These are phyloP conservation scores for Diplotaxis tenuifolia DNA, from an alignment of 345 rosid species.

Conservation along the genomic window DNA sequence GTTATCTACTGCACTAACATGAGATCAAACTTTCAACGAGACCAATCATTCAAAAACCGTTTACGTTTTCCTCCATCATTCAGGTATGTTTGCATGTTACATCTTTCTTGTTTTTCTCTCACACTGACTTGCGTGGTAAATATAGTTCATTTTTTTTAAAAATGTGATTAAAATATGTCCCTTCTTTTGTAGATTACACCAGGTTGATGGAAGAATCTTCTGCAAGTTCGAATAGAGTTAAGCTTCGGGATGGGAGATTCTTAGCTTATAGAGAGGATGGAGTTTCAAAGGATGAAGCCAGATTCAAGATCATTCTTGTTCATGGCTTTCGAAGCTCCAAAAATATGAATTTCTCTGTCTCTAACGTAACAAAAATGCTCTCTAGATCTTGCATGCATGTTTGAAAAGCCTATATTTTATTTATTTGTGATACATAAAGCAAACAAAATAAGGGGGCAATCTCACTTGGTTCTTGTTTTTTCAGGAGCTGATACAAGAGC, in stretches of 20 bases:
- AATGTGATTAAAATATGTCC: background rate
- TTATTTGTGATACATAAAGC: background rate
- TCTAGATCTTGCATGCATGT: background rate
- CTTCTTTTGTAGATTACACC: background rate
- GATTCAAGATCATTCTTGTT: slow-evolving; percentile 53
- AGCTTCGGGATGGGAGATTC: slow-evolving; percentile 3
- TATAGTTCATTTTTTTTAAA: too few relatives aligned
- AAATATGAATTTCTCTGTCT: slow-evolving; percentile 48
- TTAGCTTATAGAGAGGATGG: slow-evolving; percentile 46
- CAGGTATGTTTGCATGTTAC: background rate
- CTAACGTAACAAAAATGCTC: background rate
- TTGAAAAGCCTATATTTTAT: slow-evolving; percentile 5
- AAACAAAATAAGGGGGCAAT: background rate
- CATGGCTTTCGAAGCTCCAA: slow-evolving; percentile 86
- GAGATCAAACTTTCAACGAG: slow-evolving; percentile 2
- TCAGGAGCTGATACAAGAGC: slow-evolving; percentile 69
- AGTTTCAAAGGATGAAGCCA: slow-evolving; percentile 52
- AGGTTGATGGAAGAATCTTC: background rate
- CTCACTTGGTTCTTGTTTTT: slow-evolving; percentile 14
- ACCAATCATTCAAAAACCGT: background rate
- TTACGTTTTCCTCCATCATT: background rate
- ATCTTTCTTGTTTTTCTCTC: background rate
- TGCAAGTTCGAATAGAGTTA: background rate
- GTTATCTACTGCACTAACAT: background rate
- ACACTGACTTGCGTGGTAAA: background rate